These are phyloP conservation scores for Aurantiochytrium sp. DNA, from an alignment of 108 stramenopile genomes.

Conservation along the genomic window DNA sequence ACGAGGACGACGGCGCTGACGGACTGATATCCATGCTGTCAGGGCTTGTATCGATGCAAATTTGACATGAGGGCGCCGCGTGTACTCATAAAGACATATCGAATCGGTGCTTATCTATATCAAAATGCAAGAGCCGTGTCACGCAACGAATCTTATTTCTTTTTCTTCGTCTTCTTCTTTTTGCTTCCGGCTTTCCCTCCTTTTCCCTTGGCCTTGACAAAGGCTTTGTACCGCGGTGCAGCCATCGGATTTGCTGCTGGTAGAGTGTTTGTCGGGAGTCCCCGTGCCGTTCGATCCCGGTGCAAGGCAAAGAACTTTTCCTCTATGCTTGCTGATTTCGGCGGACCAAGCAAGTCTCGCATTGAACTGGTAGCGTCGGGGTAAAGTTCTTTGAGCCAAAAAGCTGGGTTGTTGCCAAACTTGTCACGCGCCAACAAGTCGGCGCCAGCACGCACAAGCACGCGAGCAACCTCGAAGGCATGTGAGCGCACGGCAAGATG, in stretches of 20 bases:
- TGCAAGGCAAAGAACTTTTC: neutral
- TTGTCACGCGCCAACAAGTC: neutral
- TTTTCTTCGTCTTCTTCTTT: neutral
- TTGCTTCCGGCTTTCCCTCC: neutral
- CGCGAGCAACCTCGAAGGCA: neutral
- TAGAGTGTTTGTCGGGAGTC: neutral
- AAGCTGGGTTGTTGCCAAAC: constrained; percentile 12
- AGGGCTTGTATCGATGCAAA: too few relatives aligned
- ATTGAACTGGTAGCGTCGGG: neutral
- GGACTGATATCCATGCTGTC: too few relatives aligned
- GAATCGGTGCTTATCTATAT: too few relatives aligned
- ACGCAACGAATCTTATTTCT: too few relatives aligned
- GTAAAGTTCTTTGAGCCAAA: neutral
- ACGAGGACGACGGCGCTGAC: too few relatives aligned
- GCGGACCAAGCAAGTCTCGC: neutral
- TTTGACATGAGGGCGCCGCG: too few relatives aligned
- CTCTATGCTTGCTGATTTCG: neutral
- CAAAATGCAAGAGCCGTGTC: too few relatives aligned
- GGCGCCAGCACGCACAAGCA: neutral
- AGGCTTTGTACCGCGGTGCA: neutral
- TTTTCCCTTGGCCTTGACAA: neutral
- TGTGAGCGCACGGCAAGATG: neutral
- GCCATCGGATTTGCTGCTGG: neutral
- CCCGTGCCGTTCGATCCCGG: neutral
- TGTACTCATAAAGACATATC: too few relatives aligned